These are phyloP conservation scores for Geranomyces variabilis DNA, from an alignment of 192 early-diverging fungal species.

Conservation along the genomic window DNA sequence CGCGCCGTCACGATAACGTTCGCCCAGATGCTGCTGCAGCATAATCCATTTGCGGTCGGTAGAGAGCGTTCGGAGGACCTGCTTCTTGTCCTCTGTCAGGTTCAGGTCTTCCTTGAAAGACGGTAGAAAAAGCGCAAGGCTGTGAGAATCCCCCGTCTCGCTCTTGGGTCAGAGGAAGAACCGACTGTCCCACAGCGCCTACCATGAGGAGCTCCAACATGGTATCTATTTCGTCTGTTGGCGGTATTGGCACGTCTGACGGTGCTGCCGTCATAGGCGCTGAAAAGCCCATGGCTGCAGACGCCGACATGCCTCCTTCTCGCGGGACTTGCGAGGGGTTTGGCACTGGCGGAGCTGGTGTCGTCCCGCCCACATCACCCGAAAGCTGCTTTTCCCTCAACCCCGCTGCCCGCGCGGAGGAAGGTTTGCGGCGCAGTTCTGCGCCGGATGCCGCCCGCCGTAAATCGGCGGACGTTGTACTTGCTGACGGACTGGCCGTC, in stretches of 20 bases:
- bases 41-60: conserved; percentile 56
- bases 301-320: conserved; percentile 13
- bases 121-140: not conserved
- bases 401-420: not conserved
- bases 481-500: no score
- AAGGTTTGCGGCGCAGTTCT: no score
- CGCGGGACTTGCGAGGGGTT: not conserved
- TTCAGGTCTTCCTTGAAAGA: conserved; percentile 48
- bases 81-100: conserved; percentile 56
- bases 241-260: conserved; percentile 37
- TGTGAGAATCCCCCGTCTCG: not conserved
- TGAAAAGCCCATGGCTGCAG: conserved; percentile 29
- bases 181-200: not conserved
- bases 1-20: conserved; percentile 48
- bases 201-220: conserved; percentile 61
- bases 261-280: conserved; percentile 12
- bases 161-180: not conserved
- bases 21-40: conserved; percentile 52
- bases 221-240: conserved; percentile 44
- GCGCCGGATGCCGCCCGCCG: no score
- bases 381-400: conserved; percentile 7
- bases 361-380: conserved; percentile 15
- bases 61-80: conserved; percentile 42
- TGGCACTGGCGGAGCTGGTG: not conserved
- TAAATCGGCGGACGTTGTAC: no score